These are phyloP conservation scores for Colletotrichum brevisporum DNA, from an alignment of 2,329 filamentous ascomycete species.

Conservation along the genomic window DNA sequence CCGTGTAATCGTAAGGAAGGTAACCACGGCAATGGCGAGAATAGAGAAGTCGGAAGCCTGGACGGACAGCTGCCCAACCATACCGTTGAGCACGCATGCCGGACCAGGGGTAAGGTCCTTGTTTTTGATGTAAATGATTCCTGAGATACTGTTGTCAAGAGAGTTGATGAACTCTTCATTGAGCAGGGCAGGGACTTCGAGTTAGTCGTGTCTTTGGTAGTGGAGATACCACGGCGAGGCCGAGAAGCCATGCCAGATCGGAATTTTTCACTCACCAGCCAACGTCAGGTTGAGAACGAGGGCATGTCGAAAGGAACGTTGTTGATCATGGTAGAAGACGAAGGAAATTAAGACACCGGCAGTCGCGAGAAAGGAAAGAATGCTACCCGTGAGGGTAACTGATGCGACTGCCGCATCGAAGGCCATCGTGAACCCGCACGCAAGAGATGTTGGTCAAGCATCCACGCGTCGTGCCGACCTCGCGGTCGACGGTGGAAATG, in stretches of 20 bases:
- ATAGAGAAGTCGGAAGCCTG: constrained; percentile 60
- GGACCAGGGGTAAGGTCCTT: constrained; percentile 46
- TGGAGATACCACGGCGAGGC: not conserved
- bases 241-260: too few species aligned
- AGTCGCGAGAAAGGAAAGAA: constrained; percentile 37
- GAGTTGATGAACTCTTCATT: constrained; percentile 56
- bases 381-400: constrained; percentile 36
- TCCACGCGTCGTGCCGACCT: constrained; percentile 23
- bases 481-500: constrained; percentile 22
- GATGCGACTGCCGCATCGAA: constrained; percentile 38
- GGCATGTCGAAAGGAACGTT: constrained; percentile 45
- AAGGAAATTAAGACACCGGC: constrained; percentile 34
- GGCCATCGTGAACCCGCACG: constrained; percentile 40
- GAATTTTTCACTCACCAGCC: constrained; percentile 41
- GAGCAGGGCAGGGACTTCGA: not conserved
- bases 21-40: constrained; percentile 59
- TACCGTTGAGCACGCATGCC: constrained; percentile 59
- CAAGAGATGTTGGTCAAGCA: constrained; percentile 29
- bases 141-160: constrained; percentile 58
- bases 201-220: not conserved
- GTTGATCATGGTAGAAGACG: constrained; percentile 38
- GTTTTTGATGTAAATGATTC: constrained; percentile 50
- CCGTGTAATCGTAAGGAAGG: constrained; percentile 55
- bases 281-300: constrained; percentile 44
- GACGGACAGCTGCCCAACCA: constrained; percentile 60